A percentile compares a stretch with the other conserved stretches of the same genome.
Evolutionary conservation across 805 yeast species (phyloP).

Genomic region (Metschnikowia similis): DNA sequence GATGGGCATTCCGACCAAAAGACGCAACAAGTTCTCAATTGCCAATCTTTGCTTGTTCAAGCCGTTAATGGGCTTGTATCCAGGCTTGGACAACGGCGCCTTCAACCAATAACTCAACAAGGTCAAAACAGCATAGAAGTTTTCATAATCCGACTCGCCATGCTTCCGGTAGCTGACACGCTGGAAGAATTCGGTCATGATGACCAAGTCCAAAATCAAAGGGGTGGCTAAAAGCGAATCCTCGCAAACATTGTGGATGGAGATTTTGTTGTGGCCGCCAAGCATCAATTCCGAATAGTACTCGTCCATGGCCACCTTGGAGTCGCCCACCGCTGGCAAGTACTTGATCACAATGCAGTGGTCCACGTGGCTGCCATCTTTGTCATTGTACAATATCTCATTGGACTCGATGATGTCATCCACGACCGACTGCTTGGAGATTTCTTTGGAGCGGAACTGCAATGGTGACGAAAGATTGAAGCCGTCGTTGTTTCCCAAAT

Average conservation of each 20-base stretch:
- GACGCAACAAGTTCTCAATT: slow-evolving; percentile 83
- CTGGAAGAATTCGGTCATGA: slow-evolving; percentile 84
- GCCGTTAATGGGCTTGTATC: slow-evolving; percentile 86
- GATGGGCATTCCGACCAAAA: slow-evolving; percentile 85
- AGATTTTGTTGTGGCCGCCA: slow-evolving; percentile 94
- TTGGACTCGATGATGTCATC: slow-evolving; percentile 92
- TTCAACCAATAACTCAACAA: slow-evolving; percentile 93
- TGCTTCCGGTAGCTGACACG: slow-evolving; percentile 74
- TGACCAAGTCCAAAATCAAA: slow-evolving; percentile 83
- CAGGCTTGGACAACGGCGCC: slow-evolving; percentile 92
- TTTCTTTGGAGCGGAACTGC: slow-evolving; percentile 94
- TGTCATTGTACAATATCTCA: slow-evolving; percentile 75
- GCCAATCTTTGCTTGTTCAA: slow-evolving; percentile 93
- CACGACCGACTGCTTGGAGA: slow-evolving; percentile 86
- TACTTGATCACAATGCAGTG: slow-evolving; percentile 95
- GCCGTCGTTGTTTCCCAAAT: slow-evolving; percentile 95
- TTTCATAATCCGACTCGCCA: slow-evolving; percentile 48
- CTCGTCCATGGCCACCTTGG: slow-evolving; percentile 98
- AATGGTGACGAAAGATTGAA: slow-evolving; percentile 84
- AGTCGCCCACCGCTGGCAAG: slow-evolving; percentile 90
- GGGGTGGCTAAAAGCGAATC: slow-evolving; percentile 95
- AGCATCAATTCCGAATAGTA: slow-evolving; percentile 95
- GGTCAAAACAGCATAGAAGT: slow-evolving; percentile 79
- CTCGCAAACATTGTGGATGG: slow-evolving; percentile 94
- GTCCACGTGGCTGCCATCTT: slow-evolving; percentile 73